Evolutionary conservation across 2,329 filamentous ascomycete genomes (phyloP), one percentile per base, ranked within the genome.

Genomic region (Diaporthe citriasiana): DNA sequence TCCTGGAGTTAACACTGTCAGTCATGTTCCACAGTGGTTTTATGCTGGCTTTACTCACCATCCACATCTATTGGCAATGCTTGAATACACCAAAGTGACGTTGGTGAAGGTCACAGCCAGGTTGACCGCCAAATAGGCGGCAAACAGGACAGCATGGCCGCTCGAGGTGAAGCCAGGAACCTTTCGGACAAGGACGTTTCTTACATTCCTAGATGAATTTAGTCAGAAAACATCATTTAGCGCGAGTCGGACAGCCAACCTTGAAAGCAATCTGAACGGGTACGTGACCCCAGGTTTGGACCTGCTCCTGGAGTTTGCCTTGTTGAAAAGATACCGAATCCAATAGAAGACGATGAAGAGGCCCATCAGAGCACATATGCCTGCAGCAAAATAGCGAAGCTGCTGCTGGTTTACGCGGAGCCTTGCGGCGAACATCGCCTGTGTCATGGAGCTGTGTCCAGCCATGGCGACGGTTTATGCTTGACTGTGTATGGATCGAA

Each of bases 111-210:
- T 75, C 35, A 82, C 60, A 22, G 77, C 76, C 25, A 78, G 63
- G 73, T 82, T 82, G 75, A 82, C 78, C 25, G 72, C 79, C 27
- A 81, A 76, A 65, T 82, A 83, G 17, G 79, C 75, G 0, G 76
- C 70, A 3, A 82, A 79, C 3, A 82, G 73, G 10, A 83, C 69
- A 8, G 79, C 80, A 74, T 83, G 81, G 3, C 82, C 82, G 2
- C 79, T 78, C 4, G 82, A 83, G 42, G 78, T 79, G 73, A 83
- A 80, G 0, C 80, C 80, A 3, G 80, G 79, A 3, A 80, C 75
- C 56, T 78, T 80, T 12, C 80, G 78, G 38, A 82, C 76, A 8
- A 83, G 76, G 4, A 81, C 22, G 22, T 79, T 82, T 40, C 82
- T 79, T 10, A 75, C 70, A 13, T 76, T 71, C 55, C 80, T 81